Evolutionary conservation across 2,329 filamentous ascomycete genomes (phyloP).

Genomic region (Neofusicoccum kwambonambiense): DNA sequence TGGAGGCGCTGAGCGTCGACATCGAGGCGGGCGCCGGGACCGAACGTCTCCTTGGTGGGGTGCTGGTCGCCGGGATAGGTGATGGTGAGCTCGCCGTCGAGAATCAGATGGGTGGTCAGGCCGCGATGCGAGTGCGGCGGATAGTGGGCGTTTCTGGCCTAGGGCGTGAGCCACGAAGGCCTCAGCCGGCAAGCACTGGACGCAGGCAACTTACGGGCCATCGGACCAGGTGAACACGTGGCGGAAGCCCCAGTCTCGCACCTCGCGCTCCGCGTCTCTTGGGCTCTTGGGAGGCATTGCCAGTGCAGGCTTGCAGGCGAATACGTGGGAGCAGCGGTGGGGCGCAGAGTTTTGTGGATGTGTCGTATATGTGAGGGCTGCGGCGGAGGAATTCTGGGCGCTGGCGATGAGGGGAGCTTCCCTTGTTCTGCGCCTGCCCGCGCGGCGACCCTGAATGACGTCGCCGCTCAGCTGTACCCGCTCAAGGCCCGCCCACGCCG

Average conservation of each 20-base stretch:
- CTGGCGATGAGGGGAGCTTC: neutral
- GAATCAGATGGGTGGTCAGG: constrained; percentile 68
- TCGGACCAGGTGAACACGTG: constrained; percentile 73
- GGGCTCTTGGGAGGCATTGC: constrained; percentile 40
- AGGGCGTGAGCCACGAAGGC: constrained; percentile 18
- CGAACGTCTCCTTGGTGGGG: constrained; percentile 58
- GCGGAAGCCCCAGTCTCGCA: constrained; percentile 66
- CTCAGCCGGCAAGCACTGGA: neutral
- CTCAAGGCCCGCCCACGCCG: no score
- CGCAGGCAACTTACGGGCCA: constrained; percentile 56
- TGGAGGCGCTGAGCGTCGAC: constrained; percentile 64
- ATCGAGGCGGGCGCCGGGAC: constrained; percentile 62
- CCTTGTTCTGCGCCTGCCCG: neutral
- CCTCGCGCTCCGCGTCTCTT: constrained; percentile 57
- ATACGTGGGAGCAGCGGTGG: neutral
- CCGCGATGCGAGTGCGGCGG: constrained; percentile 63
- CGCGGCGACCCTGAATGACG: neutral
- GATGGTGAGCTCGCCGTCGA: constrained; percentile 64
- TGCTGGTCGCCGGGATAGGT: constrained; percentile 61
- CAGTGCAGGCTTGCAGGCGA: neutral
- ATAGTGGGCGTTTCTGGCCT: constrained; percentile 63
- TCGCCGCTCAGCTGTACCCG: neutral
- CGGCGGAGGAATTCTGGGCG: neutral
- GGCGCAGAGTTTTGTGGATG: constrained; percentile 1
- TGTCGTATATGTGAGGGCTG: neutral